Conservation (phyloP, 2,329 filamentous ascomycete species). For the Diplodia seriata region DNA sequence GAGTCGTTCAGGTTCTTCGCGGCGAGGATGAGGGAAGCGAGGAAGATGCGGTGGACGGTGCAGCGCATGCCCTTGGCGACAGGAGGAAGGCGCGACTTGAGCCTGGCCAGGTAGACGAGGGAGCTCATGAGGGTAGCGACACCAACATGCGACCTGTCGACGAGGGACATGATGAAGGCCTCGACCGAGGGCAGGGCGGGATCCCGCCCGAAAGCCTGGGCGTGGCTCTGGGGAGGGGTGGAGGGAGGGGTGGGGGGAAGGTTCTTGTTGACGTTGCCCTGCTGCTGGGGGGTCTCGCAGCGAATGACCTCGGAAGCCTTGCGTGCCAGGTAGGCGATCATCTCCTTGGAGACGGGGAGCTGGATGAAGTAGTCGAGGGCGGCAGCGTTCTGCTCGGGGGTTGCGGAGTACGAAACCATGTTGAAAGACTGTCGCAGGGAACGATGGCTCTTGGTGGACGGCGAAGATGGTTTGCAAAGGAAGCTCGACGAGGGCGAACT, state of each 20-base stretch:
- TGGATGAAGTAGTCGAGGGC: constrained; percentile 84
- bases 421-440: constrained; percentile 31
- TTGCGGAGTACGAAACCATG: constrained; percentile 55
- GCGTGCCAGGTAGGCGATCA: constrained; percentile 78
- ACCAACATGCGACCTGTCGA: constrained; percentile 93
- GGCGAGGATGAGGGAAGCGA: constrained; percentile 81
- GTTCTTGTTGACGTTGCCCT: constrained; percentile 50
- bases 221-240: constrained; percentile 61
- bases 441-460: background rate
- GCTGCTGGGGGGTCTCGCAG: constrained; percentile 64
- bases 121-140: constrained; percentile 97
- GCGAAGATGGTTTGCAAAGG: background rate
- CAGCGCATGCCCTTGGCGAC: constrained; percentile 96
- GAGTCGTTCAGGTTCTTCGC: constrained; percentile 99
- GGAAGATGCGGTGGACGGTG: constrained; percentile 96
- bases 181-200: constrained; percentile 76
- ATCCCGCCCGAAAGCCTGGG: constrained; percentile 58
- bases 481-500: background rate
- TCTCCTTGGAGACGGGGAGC: constrained; percentile 73
- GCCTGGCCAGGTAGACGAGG: constrained; percentile 86
- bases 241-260: constrained; percentile 66
- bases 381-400: constrained; percentile 66
- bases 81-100: constrained; percentile 84
- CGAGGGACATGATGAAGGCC: constrained; percentile 89
- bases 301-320: constrained; percentile 80